Percentiles rank a stretch among this genome's conserved stretches.
These are phyloP conservation scores for Xylaria sp. DNA, from an alignment of 2,329 filamentous ascomycete species.

Conservation along the genomic window DNA sequence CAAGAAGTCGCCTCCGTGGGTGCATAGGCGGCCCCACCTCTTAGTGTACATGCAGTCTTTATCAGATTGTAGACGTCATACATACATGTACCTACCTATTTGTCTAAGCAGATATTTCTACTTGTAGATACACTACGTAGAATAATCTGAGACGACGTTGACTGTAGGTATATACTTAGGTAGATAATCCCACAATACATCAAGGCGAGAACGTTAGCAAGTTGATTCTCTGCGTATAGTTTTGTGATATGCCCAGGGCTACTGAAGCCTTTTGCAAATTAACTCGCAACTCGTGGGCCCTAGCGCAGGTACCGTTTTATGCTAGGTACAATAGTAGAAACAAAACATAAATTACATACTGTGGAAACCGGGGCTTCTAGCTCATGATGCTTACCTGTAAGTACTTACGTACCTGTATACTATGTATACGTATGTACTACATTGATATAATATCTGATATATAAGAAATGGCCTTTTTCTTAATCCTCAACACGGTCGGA, in stretches of 20 bases:
- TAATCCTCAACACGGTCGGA: no score
- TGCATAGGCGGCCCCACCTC: neutral
- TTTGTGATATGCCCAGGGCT: no score
- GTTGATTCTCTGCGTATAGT: neutral
- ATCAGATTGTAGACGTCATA: conserved; percentile 11
- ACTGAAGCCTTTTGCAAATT: neutral
- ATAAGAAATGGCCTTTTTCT: no score
- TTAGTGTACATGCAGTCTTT: neutral
- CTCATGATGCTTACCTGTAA: no score
- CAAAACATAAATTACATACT: neutral
- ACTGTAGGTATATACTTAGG: no score
- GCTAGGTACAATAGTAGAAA: neutral
- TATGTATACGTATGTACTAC: no score
- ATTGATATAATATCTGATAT: no score
- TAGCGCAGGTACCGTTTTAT: neutral
- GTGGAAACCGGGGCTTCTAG: no score
- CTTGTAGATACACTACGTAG: neutral
- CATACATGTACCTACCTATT: neutral
- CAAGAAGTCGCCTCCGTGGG: neutral
- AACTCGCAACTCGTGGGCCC: neutral
- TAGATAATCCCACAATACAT: no score
- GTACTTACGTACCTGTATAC: no score
- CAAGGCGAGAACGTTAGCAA: neutral
- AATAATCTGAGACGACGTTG: no score
- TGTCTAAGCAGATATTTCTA: neutral